A percentile compares a stretch with the other conserved stretches of the same genome.
These are phyloP conservation scores for Sapria himalayana DNA, from an alignment of 345 rosid genomes.

Conservation along the genomic window DNA sequence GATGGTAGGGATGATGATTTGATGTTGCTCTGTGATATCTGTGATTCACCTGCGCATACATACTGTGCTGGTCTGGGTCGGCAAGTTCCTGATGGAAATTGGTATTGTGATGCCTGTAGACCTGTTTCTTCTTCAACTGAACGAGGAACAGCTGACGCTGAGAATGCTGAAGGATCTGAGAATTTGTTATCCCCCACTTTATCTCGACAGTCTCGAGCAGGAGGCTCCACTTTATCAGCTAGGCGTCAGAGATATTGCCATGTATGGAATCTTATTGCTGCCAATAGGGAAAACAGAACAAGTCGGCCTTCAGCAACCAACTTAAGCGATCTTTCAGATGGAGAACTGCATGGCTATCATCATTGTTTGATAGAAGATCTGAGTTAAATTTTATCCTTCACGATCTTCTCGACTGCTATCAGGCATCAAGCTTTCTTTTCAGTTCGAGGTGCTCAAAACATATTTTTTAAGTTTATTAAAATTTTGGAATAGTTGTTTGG, in stretches of 20 bases:
- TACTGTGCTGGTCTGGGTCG: slow-evolving; percentile 87
- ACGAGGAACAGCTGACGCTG: slow-evolving; percentile 22
- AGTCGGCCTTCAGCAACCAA: slow-evolving; percentile 26
- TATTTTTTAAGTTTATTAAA: too few species aligned
- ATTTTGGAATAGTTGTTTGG: too few species aligned
- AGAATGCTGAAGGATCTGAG: slow-evolving; percentile 23
- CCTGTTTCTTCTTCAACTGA: slow-evolving; percentile 41
- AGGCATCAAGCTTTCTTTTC: too few species aligned
- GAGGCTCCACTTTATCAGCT: slow-evolving; percentile 56
- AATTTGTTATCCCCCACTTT: slow-evolving; percentile 50
- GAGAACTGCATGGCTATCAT: too few species aligned
- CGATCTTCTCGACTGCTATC: too few species aligned
- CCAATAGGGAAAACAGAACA: slow-evolving; percentile 29
- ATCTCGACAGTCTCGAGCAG: slow-evolving; percentile 49
- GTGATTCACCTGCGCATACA: slow-evolving; percentile 98
- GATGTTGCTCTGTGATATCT: slow-evolving; percentile 86
- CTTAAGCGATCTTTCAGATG: slow-evolving; percentile 14
- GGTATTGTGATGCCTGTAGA: slow-evolving; percentile 94
- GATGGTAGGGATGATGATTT: slow-evolving; percentile 96
- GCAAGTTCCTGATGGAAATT: slow-evolving; percentile 94
- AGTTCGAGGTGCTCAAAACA: too few species aligned
- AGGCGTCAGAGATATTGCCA: slow-evolving; percentile 77
- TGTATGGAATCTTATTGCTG: slow-evolving; percentile 45
- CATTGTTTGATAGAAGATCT: too few species aligned
- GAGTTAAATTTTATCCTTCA: too few species aligned